Evolutionary conservation across 352 stramenopile species (phyloP).

Genomic region (Phytophthora ohioensis): DNA sequence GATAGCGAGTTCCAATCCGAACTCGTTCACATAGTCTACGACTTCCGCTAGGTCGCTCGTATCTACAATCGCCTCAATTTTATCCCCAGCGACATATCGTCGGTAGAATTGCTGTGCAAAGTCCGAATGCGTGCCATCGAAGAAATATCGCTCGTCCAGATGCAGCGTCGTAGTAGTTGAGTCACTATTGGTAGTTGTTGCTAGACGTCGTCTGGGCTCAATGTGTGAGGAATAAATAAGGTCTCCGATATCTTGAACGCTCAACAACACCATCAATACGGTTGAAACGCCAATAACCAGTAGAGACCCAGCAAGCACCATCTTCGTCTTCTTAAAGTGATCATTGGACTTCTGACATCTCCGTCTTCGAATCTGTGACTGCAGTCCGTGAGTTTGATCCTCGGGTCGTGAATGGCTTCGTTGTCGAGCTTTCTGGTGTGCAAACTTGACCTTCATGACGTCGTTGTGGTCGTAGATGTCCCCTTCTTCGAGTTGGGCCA

Average conservation of each 20-base stretch:
- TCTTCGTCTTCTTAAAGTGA: slow-evolving; percentile 10
- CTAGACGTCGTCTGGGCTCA: slow-evolving; percentile 15
- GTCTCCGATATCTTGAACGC: not conserved
- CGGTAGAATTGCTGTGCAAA: slow-evolving; percentile 67
- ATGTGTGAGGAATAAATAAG: slow-evolving; percentile 29
- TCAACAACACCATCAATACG: slow-evolving; percentile 3
- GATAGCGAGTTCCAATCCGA: slow-evolving; percentile 32
- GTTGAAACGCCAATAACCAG: slow-evolving; percentile 3
- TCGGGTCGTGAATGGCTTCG: slow-evolving; percentile 4
- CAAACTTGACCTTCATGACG: slow-evolving; percentile 1
- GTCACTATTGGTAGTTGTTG: slow-evolving; percentile 8
- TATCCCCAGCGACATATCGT: slow-evolving; percentile 47
- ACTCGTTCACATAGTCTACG: slow-evolving; percentile 29
- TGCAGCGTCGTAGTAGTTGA: slow-evolving; percentile 26
- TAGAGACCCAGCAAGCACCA: slow-evolving; percentile 6
- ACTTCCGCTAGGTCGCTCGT: slow-evolving; percentile 30
- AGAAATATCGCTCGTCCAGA: slow-evolving; percentile 51
- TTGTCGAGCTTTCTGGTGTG: slow-evolving; percentile 8
- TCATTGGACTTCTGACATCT: not conserved
- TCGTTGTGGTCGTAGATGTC: not conserved
- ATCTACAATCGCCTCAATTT: slow-evolving; percentile 15
- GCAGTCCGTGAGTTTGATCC: not conserved
- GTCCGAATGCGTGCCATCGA: slow-evolving; percentile 59
- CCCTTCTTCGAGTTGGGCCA: slow-evolving; percentile 12
- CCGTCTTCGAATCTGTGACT: slow-evolving; percentile 1